These are phyloP conservation scores for Takashimella tepidaria DNA, from an alignment of 1,284 basidiomycete genomes.

Conservation along the genomic window DNA sequence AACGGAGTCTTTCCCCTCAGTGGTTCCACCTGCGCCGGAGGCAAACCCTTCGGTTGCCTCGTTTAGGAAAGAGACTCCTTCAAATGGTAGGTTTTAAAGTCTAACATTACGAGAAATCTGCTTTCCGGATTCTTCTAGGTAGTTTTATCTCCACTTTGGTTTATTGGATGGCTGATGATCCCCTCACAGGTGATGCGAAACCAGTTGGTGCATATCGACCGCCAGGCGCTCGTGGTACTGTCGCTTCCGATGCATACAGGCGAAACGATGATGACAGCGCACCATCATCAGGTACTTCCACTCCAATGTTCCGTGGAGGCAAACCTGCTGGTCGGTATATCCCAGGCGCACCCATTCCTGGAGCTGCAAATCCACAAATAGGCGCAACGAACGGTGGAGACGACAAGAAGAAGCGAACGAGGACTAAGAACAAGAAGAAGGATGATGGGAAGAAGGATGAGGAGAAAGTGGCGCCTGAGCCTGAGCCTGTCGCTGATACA, in stretches of 20 bases:
- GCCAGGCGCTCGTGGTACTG: slow-evolving; percentile 80
- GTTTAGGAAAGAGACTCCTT: neutral
- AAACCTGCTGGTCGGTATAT: slow-evolving; percentile 53
- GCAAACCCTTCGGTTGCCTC: slow-evolving; percentile 59
- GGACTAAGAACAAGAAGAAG: slow-evolving; percentile 54
- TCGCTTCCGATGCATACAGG: slow-evolving; percentile 78
- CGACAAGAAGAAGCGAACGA: slow-evolving; percentile 55
- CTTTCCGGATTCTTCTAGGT: too few relatives aligned
- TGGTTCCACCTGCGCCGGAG: slow-evolving; percentile 68
- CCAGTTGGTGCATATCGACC: slow-evolving; percentile 80
- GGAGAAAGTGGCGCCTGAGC: slow-evolving; percentile 18
- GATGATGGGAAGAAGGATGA: slow-evolving; percentile 44
- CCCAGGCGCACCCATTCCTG: slow-evolving; percentile 58
- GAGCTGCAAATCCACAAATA: slow-evolving; percentile 24
- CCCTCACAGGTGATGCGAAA: slow-evolving; percentile 51
- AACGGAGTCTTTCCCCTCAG: slow-evolving; percentile 65
- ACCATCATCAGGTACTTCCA: slow-evolving; percentile 46
- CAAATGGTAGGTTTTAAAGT: neutral
- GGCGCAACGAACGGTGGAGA: slow-evolving; percentile 13
- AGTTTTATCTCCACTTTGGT: too few relatives aligned
- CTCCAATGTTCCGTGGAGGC: slow-evolving; percentile 57
- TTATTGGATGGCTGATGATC: too few relatives aligned
- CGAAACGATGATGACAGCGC: slow-evolving; percentile 76
- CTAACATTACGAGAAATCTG: too few relatives aligned
- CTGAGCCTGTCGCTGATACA: slow-evolving; percentile 38